Base-by-base conservation (phyloP, 108 stramenopile species). In the Nitzschia sp. region DNA sequence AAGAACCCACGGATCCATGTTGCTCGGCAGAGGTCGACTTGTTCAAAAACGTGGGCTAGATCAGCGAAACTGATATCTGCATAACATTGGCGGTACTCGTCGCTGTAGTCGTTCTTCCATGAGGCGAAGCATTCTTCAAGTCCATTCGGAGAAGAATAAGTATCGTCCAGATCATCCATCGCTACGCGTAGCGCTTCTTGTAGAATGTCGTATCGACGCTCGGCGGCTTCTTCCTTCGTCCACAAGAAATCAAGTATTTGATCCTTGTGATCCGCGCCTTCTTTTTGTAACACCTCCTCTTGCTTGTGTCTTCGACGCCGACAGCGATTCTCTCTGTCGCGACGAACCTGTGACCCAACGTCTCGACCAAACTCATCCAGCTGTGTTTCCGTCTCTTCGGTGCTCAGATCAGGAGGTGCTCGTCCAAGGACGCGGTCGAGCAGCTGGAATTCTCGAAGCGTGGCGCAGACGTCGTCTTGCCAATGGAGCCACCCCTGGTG, bases 281-380 rank as follows among this genome's bases (percentile, higher is more conserved):
- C 47, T 35, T 23, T 9, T 0, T n/a, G 4, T 38, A 8, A 11
- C 21, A 23, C 9, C 26, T 22, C 27, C 25, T 16, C 33, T 15
- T 58, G 29, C 34, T 59, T 28, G 13, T 58, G 53, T 21, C 73
- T 72, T 19, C 76, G 69, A 13, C 54, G 60, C 28, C 72, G 68
- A 46, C 72, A 66, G 13, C 91, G 73, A 54, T 72, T 77, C 32
- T 84, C 78, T 23, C 87, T 72, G 36, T 76, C 77, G 6, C 88
- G 76, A 11, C 71, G 47, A 22, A 77, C 71, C 60, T 77, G 81
- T 22, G 91, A 85, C 19, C 81, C 63, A 27, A 93, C 50, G 80
- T 87, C 84, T 32, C 92, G 72, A 32, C 92, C 92, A 80, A 93
- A 93, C 63, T 93, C 92, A 84, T 93, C 92, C 56, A 30, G 59